Percentiles rank a stretch among this genome's conserved stretches.
Conservation (phyloP, 2,329 filamentous ascomycete species). For the Claviceps paspali region DNA sequence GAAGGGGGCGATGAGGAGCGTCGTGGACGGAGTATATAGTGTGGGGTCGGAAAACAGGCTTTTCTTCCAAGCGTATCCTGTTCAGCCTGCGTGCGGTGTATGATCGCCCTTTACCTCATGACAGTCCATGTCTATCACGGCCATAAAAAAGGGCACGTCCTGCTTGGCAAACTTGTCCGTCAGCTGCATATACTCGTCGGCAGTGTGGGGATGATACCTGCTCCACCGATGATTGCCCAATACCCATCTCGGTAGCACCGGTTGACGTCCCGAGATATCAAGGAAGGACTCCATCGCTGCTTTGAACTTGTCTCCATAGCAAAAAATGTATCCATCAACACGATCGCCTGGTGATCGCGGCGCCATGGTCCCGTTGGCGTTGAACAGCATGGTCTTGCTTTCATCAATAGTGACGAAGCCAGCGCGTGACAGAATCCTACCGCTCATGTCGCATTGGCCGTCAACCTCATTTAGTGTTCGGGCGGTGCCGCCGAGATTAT, state of each 20-base stretch:
- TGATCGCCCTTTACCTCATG: slow-evolving; percentile 35
- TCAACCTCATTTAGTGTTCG: too few relatives aligned
- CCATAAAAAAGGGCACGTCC: slow-evolving; percentile 40
- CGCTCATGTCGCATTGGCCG: too few relatives aligned
- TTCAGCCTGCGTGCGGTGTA: slow-evolving; percentile 27
- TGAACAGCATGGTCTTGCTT: too few relatives aligned
- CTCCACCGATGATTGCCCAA: slow-evolving; percentile 54
- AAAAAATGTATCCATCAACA: too few relatives aligned
- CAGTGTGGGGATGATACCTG: slow-evolving; percentile 41
- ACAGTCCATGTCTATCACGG: slow-evolving; percentile 53
- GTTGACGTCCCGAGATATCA: slow-evolving; percentile 38
- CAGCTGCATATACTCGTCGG: slow-evolving; percentile 38
- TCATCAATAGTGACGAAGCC: too few relatives aligned
- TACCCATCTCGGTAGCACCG: slow-evolving; percentile 39
- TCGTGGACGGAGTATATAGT: too few relatives aligned
- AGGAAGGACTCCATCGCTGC: slow-evolving; percentile 40
- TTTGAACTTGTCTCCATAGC: too few relatives aligned
- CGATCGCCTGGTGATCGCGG: too few relatives aligned
- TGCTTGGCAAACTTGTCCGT: slow-evolving; percentile 39
- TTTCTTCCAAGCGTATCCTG: slow-evolving; percentile 5
- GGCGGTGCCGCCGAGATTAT: too few relatives aligned
- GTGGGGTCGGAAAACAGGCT: slow-evolving; percentile 39
- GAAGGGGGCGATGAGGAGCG: too few relatives aligned
- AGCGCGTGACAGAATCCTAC: too few relatives aligned
- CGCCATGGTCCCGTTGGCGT: too few relatives aligned